Evolutionary conservation across 2,329 filamentous ascomycete genomes (phyloP).

Genomic region (Hirsutella minnesotensis): DNA sequence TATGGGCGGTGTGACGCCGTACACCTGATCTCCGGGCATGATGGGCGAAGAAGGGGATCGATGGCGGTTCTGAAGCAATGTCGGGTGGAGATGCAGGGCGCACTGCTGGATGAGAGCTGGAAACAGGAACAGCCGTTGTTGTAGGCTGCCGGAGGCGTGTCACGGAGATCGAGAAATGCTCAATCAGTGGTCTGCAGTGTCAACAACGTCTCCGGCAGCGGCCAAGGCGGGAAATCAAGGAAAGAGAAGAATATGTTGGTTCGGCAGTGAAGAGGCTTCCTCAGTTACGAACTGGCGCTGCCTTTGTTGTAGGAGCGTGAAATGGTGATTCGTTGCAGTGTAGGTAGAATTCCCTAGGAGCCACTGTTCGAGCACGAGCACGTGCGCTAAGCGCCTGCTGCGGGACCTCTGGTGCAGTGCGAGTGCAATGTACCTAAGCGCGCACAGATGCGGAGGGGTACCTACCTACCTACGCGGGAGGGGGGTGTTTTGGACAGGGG

Average conservation of each 20-base stretch:
- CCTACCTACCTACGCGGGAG: no score
- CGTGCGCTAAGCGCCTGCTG: no score
- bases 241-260: not conserved
- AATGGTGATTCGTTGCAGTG: no score
- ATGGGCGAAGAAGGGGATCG: not conserved
- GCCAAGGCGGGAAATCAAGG: not conserved
- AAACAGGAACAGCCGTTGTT: not conserved
- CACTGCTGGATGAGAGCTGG: not conserved
- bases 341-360: no score
- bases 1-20: conserved; percentile 74
- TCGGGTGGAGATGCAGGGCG: not conserved
- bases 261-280: not conserved
- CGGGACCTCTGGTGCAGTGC: no score
- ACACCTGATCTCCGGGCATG: conserved; percentile 27
- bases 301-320: no score
- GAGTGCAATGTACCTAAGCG: no score
- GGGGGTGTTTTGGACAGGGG: no score
- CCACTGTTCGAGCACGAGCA: no score
- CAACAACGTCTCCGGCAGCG: not conserved
- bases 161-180: not conserved
- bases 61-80: not conserved
- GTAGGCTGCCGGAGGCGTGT: not conserved
- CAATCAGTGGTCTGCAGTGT: not conserved
- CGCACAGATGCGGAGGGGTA: no score
- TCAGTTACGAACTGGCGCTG: no score